Percentiles rank a stretch among this genome's conserved stretches.
phyloP scores from a whole-genome alignment of 2,329 filamentous ascomycete species.

The Ophiostoma sp. region DNA sequence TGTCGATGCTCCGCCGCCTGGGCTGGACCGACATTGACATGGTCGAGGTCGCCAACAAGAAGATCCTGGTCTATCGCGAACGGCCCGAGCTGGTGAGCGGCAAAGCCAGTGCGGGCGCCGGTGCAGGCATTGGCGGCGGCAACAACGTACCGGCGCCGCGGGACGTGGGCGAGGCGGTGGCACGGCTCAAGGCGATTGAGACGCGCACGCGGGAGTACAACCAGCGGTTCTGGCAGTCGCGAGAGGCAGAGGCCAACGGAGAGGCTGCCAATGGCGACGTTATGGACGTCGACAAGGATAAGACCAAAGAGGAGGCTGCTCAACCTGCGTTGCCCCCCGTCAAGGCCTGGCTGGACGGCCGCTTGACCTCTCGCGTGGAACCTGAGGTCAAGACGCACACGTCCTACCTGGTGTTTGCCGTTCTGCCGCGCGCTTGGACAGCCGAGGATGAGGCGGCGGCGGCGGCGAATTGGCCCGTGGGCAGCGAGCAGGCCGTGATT shows the following conservation, averaged over 20 bases:
- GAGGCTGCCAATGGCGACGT: slow-evolving; percentile 14
- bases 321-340: slow-evolving; percentile 19
- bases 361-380: slow-evolving; percentile 77
- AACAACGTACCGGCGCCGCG: slow-evolving; percentile 54
- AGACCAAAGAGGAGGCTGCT: slow-evolving; percentile 30
- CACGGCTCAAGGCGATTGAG: slow-evolving; percentile 72
- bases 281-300: slow-evolving; percentile 32
- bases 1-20: slow-evolving; percentile 73
- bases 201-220: slow-evolving; percentile 64
- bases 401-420: slow-evolving; percentile 92
- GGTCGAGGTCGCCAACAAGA: slow-evolving; percentile 81
- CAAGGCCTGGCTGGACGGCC: slow-evolving; percentile 73
- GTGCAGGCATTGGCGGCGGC: slow-evolving; percentile 43
- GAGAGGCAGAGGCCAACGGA: slow-evolving; percentile 6
- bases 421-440: slow-evolving; percentile 83
- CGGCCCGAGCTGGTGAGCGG: slow-evolving; percentile 67
- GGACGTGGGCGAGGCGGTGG: slow-evolving; percentile 77
- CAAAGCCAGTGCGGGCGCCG: slow-evolving; percentile 60
- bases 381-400: slow-evolving; percentile 93
- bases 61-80: slow-evolving; percentile 80
- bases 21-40: slow-evolving; percentile 93
- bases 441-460: slow-evolving; percentile 75
- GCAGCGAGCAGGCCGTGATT: slow-evolving; percentile 53
- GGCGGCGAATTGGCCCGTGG: slow-evolving; percentile 63
- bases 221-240: slow-evolving; percentile 29